A percentile compares a stretch with the other conserved stretches of the same genome.
These are phyloP conservation scores for Litchi chinensis DNA, from an alignment of 345 rosid species.

Conservation along the genomic window DNA sequence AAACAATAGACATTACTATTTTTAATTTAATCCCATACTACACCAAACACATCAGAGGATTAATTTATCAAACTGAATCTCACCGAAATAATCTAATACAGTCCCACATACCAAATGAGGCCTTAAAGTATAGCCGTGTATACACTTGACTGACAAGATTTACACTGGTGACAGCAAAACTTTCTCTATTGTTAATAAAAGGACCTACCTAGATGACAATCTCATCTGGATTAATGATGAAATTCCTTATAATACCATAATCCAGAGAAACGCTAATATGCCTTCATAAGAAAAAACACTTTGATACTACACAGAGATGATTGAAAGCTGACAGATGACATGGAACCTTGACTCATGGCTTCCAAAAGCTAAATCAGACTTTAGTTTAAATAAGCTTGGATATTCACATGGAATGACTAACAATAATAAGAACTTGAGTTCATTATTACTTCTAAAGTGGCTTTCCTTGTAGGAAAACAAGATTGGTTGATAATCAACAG, in stretches of 20 bases:
- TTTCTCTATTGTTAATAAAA: background rate
- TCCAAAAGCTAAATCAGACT: background rate
- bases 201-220: background rate
- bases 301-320: constrained; percentile 4
- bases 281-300: background rate
- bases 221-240: background rate
- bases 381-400: background rate
- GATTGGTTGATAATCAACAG: background rate
- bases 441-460: background rate
- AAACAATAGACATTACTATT: too few relatives aligned
- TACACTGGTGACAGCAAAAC: background rate
- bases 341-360: background rate
- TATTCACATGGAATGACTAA: background rate
- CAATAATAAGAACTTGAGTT: background rate
- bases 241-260: background rate
- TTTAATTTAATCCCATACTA: too few relatives aligned
- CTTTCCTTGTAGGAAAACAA: background rate
- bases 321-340: background rate
- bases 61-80: too few relatives aligned
- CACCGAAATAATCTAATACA: too few relatives aligned
- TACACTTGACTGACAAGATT: background rate
- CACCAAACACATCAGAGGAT: too few relatives aligned
- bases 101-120: too few relatives aligned
- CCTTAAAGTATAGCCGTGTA: too few relatives aligned
- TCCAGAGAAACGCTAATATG: background rate